A percentile compares a stretch with the other conserved stretches of the same genome.
Conservation (phyloP, 306 rosid species). For the Parietaria judaica region DNA sequence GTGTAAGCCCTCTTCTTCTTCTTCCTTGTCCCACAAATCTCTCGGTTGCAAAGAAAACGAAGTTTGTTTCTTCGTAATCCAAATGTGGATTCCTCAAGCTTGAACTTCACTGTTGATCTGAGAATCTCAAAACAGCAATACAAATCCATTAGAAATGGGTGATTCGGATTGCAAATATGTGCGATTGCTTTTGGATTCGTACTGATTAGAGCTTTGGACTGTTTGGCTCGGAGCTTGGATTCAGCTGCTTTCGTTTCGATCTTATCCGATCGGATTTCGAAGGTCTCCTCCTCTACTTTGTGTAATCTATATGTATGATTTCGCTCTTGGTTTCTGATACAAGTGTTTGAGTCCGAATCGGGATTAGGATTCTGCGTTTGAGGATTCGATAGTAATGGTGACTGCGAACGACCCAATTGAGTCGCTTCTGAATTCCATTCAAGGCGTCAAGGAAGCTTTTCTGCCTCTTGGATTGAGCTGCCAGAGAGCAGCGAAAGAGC, state of each 20-base stretch:
- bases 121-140: background rate
- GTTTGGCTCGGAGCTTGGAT: constrained; percentile 8
- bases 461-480: constrained; percentile 70
- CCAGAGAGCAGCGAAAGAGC: constrained; percentile 76
- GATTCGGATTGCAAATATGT: constrained; percentile 17
- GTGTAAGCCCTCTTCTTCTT: constrained; percentile 6
- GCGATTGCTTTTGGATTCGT: constrained; percentile 17
- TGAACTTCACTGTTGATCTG: background rate
- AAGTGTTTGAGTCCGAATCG: background rate
- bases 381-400: constrained; percentile 52
- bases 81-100: constrained; percentile 11
- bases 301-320: constrained; percentile 7
- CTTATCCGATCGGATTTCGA: constrained; percentile 16
- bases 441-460: constrained; percentile 59
- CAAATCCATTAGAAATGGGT: background rate
- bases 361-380: constrained; percentile 1
- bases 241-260: constrained; percentile 24
- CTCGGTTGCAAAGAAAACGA: constrained; percentile 16
- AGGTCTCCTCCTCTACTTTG: constrained; percentile 10
- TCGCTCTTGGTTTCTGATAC: constrained; percentile 9
- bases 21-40: constrained; percentile 44
- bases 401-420: constrained; percentile 72
- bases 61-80: background rate
- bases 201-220: constrained; percentile 17
- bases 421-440: constrained; percentile 82